Evolutionary conservation across 2,329 filamentous ascomycete species (phyloP), one percentile per base, ranked within the genome.

Genomic region (Aspergillus ustus): DNA sequence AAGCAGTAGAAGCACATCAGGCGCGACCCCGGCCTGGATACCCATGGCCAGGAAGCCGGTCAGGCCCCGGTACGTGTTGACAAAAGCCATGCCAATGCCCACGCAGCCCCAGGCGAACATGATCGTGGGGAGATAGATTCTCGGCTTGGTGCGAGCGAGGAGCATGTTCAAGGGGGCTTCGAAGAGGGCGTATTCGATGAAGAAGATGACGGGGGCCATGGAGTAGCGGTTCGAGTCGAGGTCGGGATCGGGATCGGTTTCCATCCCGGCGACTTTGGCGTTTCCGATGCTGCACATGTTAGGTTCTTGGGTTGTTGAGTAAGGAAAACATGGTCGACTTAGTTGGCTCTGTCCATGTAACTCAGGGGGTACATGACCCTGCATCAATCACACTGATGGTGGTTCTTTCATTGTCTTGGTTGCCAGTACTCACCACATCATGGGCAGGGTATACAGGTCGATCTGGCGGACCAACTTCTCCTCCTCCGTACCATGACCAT

Each of bases 261-360:
- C 54, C 54, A 57, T 57, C 45, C 54, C 54, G 29, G 54, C 54
- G 13, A 50, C 46, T 44, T 34, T 31, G 31, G 54, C 54, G 13
- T 57, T 57, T 11, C 54, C 54, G 46, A 57, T 50, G 45, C 54
- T 57, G 13, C n/a, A 22, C 17, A 15, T 34, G 25, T 55, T 34
- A 55, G 53, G 31, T 8, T 3, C 8, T 25, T n/a, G 3, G 11
- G 5, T 2, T 40, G 5, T 5, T 9, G 4, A 28, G 6, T 6
- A 22, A 6, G 9, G 19, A 11, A 8, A 2, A 28, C 28, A 19
- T 25, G 28, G 6, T 1, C 11, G 9, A 4, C 44, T 15, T 50
- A 57, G 45, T 57, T 57, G 28, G 54, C 50, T 43, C 54, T 11
- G 46, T 57, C 54, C 54, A 57, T 50, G 15, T 57, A 57, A 20